Evolutionary conservation across 164 flowering plant species (phyloP).

Genomic region (Magnolia officinalis): DNA sequence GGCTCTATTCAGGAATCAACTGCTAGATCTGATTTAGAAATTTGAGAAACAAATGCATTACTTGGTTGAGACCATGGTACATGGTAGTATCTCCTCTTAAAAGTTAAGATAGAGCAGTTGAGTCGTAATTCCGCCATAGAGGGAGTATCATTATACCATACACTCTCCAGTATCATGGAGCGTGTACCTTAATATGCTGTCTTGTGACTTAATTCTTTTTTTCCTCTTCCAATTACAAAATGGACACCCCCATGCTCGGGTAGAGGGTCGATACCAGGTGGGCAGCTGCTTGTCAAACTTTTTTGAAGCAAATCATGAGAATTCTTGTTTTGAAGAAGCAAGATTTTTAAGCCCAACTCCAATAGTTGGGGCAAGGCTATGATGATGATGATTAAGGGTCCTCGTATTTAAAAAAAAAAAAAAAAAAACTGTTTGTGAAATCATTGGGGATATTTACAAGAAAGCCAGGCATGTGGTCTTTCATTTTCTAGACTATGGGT

Average conservation of each 20-base stretch:
- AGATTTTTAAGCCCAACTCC: too few species aligned
- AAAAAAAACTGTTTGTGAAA: not conserved
- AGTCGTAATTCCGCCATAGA: not conserved
- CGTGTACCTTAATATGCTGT: not conserved
- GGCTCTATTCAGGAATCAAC: not conserved
- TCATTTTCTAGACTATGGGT: not conserved
- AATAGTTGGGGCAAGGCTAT: too few species aligned
- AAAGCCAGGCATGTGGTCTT: not conserved
- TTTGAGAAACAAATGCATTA: constrained; percentile 1
- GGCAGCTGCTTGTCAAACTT: too few species aligned
- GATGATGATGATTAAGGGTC: too few species aligned
- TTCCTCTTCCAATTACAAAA: not conserved
- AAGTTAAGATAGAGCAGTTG: not conserved
- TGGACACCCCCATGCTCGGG: too few species aligned
- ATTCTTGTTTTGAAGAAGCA: too few species aligned
- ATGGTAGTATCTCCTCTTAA: too few species aligned
- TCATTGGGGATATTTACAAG: not conserved
- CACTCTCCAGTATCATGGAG: not conserved
- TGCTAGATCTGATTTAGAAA: not conserved
- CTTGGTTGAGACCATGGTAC: not conserved
- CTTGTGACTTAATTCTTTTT: too few species aligned
- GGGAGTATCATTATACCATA: not conserved
- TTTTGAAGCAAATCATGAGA: too few species aligned
- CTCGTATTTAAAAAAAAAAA: too few species aligned
- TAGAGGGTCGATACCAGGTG: too few species aligned